A percentile compares a stretch with the other conserved stretches of the same genome.
Conservation (phyloP, 1,139 yeast species). For the Saccharomyces hybrid region DNA sequence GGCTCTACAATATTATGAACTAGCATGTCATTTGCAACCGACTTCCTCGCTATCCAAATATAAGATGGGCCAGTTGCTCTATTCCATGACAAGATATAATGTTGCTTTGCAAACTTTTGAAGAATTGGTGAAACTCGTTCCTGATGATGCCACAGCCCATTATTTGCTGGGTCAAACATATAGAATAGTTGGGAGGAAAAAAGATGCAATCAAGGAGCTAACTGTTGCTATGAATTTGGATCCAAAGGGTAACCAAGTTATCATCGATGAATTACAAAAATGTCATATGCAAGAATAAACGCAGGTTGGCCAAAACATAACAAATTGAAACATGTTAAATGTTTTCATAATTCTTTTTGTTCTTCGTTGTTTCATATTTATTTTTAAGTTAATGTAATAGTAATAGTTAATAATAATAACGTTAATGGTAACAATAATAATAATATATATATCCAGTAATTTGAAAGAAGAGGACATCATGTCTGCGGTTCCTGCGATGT, state of each 20-base stretch:
- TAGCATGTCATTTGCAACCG: slow-evolving; percentile 83
- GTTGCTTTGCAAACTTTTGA: slow-evolving; percentile 73
- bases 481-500: not conserved
- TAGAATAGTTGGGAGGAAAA: slow-evolving; percentile 65
- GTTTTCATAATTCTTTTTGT: not conserved
- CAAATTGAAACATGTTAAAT: not conserved
- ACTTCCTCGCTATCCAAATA: slow-evolving; percentile 79
- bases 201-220: slow-evolving; percentile 75
- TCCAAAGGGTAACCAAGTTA: slow-evolving; percentile 86
- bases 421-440: not conserved
- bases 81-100: slow-evolving; percentile 61
- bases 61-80: slow-evolving; percentile 78
- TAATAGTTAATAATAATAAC: not conserved
- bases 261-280: slow-evolving; percentile 73
- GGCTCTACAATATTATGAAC: slow-evolving; percentile 76
- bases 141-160: slow-evolving; percentile 93
- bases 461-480: no score
- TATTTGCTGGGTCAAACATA: slow-evolving; percentile 82
- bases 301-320: not conserved
- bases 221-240: slow-evolving; percentile 87
- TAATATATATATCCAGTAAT: not conserved
- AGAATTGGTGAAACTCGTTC: slow-evolving; percentile 64
- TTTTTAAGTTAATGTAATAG: not conserved
- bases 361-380: not conserved
- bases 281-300: slow-evolving; percentile 29